These are phyloP conservation scores for Dipodascopsis tothii DNA, from an alignment of 805 yeast species.

Conservation along the genomic window DNA sequence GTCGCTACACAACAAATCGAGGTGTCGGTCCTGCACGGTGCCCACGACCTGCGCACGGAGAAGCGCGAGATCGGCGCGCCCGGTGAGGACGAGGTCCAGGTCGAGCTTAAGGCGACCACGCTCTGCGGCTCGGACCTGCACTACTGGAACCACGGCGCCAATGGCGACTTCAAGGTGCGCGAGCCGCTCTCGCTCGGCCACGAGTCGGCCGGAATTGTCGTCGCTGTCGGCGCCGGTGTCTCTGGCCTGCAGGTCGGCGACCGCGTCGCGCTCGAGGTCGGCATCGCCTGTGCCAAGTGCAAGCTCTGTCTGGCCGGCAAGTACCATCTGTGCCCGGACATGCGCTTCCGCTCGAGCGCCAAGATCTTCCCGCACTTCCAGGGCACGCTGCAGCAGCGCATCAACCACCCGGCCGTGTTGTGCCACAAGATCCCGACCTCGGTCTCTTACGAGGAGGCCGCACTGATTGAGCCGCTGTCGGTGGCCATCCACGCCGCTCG, in stretches of 20 bases:
- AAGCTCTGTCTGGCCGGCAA: slow-evolving; percentile 44
- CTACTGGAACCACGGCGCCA: slow-evolving; percentile 51
- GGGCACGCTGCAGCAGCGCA: slow-evolving; percentile 49
- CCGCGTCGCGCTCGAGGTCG: slow-evolving; percentile 56
- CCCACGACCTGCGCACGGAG: slow-evolving; percentile 10
- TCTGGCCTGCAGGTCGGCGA: slow-evolving; percentile 43
- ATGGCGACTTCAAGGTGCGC: slow-evolving; percentile 38
- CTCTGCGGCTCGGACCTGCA: slow-evolving; percentile 28
- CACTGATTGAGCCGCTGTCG: slow-evolving; percentile 50
- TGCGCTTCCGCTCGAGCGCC: slow-evolving; percentile 45
- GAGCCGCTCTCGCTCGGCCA: slow-evolving; percentile 49
- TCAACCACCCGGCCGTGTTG: slow-evolving; percentile 37
- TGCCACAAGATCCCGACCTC: slow-evolving; percentile 38
- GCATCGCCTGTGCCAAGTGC: slow-evolving; percentile 50
- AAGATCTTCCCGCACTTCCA: slow-evolving; percentile 51
- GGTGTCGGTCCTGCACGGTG: not conserved
- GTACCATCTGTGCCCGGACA: slow-evolving; percentile 46
- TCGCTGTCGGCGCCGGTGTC: slow-evolving; percentile 43
- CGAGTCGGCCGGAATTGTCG: slow-evolving; percentile 44
- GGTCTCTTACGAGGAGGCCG: slow-evolving; percentile 41
- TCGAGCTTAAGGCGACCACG: not conserved
- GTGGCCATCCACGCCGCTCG: slow-evolving; percentile 55
- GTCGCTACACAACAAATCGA: not conserved
- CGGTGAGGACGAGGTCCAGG: slow-evolving; percentile 5
- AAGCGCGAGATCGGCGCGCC: slow-evolving; percentile 12